Percentiles rank a stretch among this genome's conserved stretches.
These are phyloP conservation scores for Ramularia collo-cygni DNA, from an alignment of 2,329 filamentous ascomycete species.

Conservation along the genomic window DNA sequence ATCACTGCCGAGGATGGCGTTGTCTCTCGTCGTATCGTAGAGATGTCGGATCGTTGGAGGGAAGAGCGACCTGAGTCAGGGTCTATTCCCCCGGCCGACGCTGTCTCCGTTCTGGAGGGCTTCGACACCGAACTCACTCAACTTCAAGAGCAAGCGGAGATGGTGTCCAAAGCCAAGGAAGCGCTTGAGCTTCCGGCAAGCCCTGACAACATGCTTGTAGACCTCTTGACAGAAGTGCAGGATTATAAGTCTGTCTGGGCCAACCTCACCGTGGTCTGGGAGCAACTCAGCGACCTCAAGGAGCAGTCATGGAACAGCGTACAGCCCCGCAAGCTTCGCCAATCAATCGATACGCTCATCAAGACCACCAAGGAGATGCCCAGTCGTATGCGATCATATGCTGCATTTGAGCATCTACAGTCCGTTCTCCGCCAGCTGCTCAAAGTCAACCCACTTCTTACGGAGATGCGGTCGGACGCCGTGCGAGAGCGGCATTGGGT, in stretches of 20 bases:
- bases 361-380: conserved; percentile 99
- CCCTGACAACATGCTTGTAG: conserved; percentile 71
- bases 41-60: conserved; percentile 82
- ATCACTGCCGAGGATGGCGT: conserved; percentile 90
- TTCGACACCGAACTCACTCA: conserved; percentile 83
- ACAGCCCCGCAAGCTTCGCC: conserved; percentile 85
- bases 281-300: conserved; percentile 84
- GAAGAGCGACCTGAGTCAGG: conserved; percentile 96
- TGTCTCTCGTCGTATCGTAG: conserved; percentile 77
- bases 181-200: conserved; percentile 81
- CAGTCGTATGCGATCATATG: conserved; percentile 96
- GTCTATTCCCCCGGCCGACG: conserved; percentile 82
- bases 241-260: conserved; percentile 99
- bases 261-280: conserved; percentile 91
- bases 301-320: conserved; percentile 94
- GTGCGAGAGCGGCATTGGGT: conserved; percentile 95
- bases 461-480: conserved; percentile 91
- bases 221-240: conserved; percentile 88
- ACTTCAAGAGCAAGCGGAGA: conserved; percentile 80
- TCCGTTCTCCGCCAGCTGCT: conserved; percentile 78
- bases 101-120: conserved; percentile 69
- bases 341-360: conserved; percentile 82
- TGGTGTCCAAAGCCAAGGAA: conserved; percentile 95
- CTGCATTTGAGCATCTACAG: conserved; percentile 98
- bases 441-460: conserved; percentile 82